These are phyloP conservation scores for Phanerodontia chrysosporium DNA, from an alignment of 768 basidiomycete genomes.

Conservation along the genomic window DNA sequence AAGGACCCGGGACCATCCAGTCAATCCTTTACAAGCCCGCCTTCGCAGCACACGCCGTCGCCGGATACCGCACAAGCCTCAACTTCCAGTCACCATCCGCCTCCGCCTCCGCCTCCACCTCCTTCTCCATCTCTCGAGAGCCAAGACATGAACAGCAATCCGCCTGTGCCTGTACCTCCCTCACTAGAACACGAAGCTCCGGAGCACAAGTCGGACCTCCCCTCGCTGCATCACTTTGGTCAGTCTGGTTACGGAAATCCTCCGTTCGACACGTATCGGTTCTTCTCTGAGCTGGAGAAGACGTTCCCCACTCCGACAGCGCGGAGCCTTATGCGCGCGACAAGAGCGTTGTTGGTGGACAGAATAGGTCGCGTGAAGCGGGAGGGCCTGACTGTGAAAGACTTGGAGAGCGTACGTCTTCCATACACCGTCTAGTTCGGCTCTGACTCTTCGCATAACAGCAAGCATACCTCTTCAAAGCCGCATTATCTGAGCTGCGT, in stretches of 20 bases:
- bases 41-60: constrained; percentile 6
- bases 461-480: constrained; percentile 95
- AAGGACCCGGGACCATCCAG: constrained; percentile 15
- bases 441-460: constrained; percentile 27
- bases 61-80: not conserved
- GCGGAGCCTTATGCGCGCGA: constrained; percentile 79
- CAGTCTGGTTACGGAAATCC: constrained; percentile 53
- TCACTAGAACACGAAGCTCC: constrained; percentile 13
- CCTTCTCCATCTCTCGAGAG: not conserved
- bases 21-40: constrained; percentile 7
- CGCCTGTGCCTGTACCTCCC: constrained; percentile 1
- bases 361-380: constrained; percentile 65
- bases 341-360: constrained; percentile 74
- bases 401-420: constrained; percentile 72
- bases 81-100: not conserved
- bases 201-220: constrained; percentile 13
- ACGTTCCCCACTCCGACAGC: constrained; percentile 74
- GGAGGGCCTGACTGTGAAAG: constrained; percentile 71
- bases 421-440: not conserved
- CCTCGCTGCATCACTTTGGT: constrained; percentile 12
- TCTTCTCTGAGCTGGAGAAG: constrained; percentile 66
- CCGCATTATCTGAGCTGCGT: constrained; percentile 86
- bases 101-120: constrained; percentile 4
- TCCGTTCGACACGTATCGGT: constrained; percentile 80
- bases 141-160: not conserved